Conservation (phyloP, 768 basidiomycete genomes). For the Pulveroboletus sp. region DNA sequence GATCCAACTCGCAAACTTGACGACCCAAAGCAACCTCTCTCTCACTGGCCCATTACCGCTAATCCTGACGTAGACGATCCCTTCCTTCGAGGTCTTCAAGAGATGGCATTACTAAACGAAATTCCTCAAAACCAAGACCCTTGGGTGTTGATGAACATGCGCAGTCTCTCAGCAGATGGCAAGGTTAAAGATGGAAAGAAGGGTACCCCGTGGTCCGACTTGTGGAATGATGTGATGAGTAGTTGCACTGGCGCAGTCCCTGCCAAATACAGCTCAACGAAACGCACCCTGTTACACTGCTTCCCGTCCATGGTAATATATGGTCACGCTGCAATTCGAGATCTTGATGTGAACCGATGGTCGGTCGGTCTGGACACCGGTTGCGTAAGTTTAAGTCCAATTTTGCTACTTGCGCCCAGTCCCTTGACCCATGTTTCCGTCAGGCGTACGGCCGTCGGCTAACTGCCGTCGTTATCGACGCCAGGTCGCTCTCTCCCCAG, state of each 20-base stretch:
- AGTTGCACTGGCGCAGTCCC: constrained; percentile 45
- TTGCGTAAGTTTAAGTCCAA: constrained; percentile 58
- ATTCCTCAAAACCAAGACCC: constrained; percentile 78
- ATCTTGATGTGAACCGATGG: constrained; percentile 81
- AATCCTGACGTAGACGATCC: constrained; percentile 16
- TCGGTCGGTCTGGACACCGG: constrained; percentile 84
- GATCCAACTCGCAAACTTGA: constrained; percentile 55
- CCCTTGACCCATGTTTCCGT: background rate
- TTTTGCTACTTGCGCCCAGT: background rate
- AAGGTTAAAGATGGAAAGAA: constrained; percentile 30
- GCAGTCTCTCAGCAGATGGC: constrained; percentile 37
- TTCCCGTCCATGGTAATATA: constrained; percentile 80
- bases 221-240: constrained; percentile 70
- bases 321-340: constrained; percentile 79
- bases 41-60: constrained; percentile 48
- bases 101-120: constrained; percentile 59
- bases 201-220: constrained; percentile 72
- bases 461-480: constrained; percentile 64
- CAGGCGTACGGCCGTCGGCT: constrained; percentile 60
- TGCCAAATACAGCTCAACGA: background rate
- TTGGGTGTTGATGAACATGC: constrained; percentile 55
- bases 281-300: constrained; percentile 47
- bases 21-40: constrained; percentile 66
- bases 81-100: constrained; percentile 57
- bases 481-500: constrained; percentile 15